A percentile compares a stretch with the other conserved stretches of the same genome.
Evolutionary conservation across 2,329 filamentous ascomycete species (phyloP).

Genomic region (Aspergillus sp.): DNA sequence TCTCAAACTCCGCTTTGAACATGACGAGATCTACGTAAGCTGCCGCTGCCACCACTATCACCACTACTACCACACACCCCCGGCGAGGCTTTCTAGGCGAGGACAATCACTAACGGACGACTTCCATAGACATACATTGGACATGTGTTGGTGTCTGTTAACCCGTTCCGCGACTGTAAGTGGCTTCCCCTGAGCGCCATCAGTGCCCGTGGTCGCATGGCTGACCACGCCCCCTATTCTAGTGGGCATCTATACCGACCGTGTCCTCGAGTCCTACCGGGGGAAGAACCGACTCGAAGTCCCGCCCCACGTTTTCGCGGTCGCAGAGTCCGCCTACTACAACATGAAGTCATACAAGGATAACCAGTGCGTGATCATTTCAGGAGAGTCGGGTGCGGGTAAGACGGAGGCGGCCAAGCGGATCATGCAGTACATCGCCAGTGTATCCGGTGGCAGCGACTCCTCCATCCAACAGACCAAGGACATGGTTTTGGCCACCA

Average conservation of each 20-base stretch:
- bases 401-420: conserved; percentile 99
- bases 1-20: conserved; percentile 95
- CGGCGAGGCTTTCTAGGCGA: conserved; percentile 2
- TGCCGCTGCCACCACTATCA: neutral
- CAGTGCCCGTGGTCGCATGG: neutral
- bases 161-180: conserved; percentile 87
- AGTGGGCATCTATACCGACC: conserved; percentile 96
- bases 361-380: conserved; percentile 99
- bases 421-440: conserved; percentile 99
- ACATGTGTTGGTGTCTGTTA: conserved; percentile 98
- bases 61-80: neutral
- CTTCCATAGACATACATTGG: conserved; percentile 84
- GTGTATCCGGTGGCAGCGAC: conserved; percentile 81
- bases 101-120: conserved; percentile 10
- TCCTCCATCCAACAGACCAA: conserved; percentile 95
- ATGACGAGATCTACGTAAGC: conserved; percentile 87
- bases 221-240: conserved; percentile 35
- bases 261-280: conserved; percentile 88
- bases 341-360: conserved; percentile 99
- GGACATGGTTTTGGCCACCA: conserved; percentile 98
- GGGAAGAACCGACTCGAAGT: conserved; percentile 95
- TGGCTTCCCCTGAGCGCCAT: conserved; percentile 22
- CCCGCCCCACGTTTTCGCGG: conserved; percentile 94
- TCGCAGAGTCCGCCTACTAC: conserved; percentile 95
- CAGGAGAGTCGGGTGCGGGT: conserved; percentile 94